Evolutionary conservation across 208 protist genomes (phyloP).

Genomic region (Acanthamoeba castellanii): DNA sequence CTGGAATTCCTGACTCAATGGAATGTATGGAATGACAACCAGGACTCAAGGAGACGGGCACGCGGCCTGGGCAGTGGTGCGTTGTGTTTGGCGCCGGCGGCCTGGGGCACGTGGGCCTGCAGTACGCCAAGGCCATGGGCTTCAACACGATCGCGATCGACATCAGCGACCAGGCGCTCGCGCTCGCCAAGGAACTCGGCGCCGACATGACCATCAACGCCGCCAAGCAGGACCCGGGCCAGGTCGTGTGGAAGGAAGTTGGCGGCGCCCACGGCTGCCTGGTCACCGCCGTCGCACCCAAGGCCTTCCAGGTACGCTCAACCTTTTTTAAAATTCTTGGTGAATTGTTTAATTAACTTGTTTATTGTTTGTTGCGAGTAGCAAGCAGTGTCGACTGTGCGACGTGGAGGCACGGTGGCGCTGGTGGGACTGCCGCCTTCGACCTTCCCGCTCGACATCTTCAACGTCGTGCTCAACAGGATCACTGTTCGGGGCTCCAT

Average conservation of each 20-base stretch:
- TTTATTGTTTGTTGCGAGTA: not conserved
- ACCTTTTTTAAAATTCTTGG: too few species aligned
- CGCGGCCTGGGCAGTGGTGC: slow-evolving; percentile 17
- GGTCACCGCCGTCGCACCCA: slow-evolving; percentile 8
- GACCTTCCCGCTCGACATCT: slow-evolving; percentile 29
- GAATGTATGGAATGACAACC: not conserved
- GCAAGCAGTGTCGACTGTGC: slow-evolving; percentile 11
- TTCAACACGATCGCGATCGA: slow-evolving; percentile 38
- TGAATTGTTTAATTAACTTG: too few species aligned
- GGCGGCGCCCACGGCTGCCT: slow-evolving; percentile 17
- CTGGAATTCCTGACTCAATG: not conserved
- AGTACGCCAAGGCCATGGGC: slow-evolving; percentile 47
- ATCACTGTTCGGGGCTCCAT: slow-evolving; percentile 15
- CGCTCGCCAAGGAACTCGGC: slow-evolving; percentile 1
- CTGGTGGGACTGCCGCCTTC: slow-evolving; percentile 3
- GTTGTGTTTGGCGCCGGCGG: slow-evolving; percentile 14
- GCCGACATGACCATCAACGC: slow-evolving; percentile 48
- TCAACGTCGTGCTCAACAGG: slow-evolving; percentile 52
- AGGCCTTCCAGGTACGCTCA: slow-evolving; percentile 6
- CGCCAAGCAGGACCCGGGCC: slow-evolving; percentile 31
- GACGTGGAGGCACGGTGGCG: slow-evolving; percentile 13
- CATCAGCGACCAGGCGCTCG: not conserved
- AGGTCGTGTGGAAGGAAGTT: slow-evolving; percentile 42
- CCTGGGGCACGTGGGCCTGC: slow-evolving; percentile 28
- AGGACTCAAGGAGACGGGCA: slow-evolving; percentile 15